These are phyloP conservation scores for Claviceps sp. DNA, from an alignment of 2,329 filamentous ascomycete genomes.

Conservation along the genomic window DNA sequence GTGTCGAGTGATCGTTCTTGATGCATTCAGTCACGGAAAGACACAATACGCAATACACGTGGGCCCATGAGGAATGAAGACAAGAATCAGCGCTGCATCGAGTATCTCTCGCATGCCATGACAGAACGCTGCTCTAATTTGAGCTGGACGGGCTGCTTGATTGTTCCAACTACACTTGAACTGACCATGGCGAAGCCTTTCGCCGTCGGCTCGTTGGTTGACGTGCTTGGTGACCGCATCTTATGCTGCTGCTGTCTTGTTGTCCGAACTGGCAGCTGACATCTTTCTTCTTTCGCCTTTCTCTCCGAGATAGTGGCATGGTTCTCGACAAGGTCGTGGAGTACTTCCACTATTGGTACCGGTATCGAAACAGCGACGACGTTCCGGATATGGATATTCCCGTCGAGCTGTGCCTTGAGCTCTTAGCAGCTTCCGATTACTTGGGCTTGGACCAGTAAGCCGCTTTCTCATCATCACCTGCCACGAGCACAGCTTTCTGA, in stretches of 20 bases:
- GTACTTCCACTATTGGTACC: constrained; percentile 75
- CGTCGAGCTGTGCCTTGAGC: constrained; percentile 62
- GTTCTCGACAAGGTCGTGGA: constrained; percentile 71
- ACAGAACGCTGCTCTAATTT: constrained; percentile 25
- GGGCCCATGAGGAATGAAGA: constrained; percentile 20
- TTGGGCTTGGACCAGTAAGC: constrained; percentile 49
- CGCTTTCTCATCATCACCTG: constrained; percentile 2
- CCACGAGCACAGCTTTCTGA: not conserved
- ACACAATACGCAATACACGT: not conserved
- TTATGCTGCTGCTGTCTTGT: not conserved
- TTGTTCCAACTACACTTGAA: constrained; percentile 49
- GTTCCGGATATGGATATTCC: constrained; percentile 73
- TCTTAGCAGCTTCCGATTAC: constrained; percentile 67
- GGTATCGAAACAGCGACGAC: constrained; percentile 54
- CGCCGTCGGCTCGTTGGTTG: constrained; percentile 3
- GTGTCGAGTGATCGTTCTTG: not conserved
- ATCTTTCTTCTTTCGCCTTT: constrained; percentile 2
- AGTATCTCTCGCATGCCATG: constrained; percentile 14
- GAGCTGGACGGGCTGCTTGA: constrained; percentile 32
- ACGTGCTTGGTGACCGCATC: not conserved
- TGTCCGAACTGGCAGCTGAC: constrained; percentile 5
- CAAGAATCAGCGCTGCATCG: constrained; percentile 26
- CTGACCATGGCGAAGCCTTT: constrained; percentile 27
- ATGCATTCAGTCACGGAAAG: not conserved
- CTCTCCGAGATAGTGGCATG: constrained; percentile 42